Base-by-base conservation (phyloP, 768 basidiomycete genomes). In the Pleurotus platypus region DNA sequence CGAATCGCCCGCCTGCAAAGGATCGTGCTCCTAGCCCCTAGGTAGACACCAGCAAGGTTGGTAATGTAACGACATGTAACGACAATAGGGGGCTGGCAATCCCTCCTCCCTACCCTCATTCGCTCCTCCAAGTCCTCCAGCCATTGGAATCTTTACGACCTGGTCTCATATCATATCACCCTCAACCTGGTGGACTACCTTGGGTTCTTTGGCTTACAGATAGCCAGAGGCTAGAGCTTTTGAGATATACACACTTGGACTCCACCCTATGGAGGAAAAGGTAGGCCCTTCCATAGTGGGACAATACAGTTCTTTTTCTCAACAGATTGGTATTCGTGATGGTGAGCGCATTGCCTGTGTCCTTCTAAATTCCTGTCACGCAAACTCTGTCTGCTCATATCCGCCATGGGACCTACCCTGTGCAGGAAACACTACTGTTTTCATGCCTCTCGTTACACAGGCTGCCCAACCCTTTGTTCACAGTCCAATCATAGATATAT, bases 341-440 rank as follows among this genome's bases (percentile, higher is more conserved):
- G 68, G 60, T 56, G 2, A 69, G 71, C 9, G 66, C 70, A 11
- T 26, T 57, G 16, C 72, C 69, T 5, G 57, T 57, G 15, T 74
- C 73, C 59, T 72, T 66, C 57, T 67, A 68, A 55, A 65, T 70
- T 15, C 53, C 49, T 6, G 64, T 74, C 35, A 69, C 66, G 2
- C 9, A 55, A 27, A 62, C 57, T 39, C 60, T 73, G 15, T 53
- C 57, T 2, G 12, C 38, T 35, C 58, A 58, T 47, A 60, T 67
- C 51, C 49, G 39, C 42, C 35, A 38, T 46, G 64, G 64, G 15
- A 39, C 38, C 18, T 68, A 61, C 60, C 67, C 62, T 46, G 43
- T 37, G 9, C 35, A 35, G 26, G 58, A 50, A 16, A 69, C 65
- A 58, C 18, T 49, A 50, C 6, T 65, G 65, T 55, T 13, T 64